Conservation (phyloP, 192 early-diverging fungal genomes). For the Kappamyces sp. region DNA sequence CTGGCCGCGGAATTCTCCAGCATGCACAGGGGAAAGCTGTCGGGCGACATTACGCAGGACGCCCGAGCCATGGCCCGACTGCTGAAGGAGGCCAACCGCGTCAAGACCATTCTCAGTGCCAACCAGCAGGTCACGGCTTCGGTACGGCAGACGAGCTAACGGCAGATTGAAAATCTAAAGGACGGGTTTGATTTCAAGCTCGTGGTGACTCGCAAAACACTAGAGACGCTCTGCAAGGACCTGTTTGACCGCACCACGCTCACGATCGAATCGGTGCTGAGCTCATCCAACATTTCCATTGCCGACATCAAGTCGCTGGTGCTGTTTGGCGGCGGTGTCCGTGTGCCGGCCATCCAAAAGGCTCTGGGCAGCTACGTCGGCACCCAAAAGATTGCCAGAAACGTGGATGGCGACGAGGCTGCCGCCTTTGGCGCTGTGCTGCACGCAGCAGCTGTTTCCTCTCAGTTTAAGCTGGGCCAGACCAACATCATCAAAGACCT, state of each 20-base stretch:
- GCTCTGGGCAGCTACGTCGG: constrained; percentile 64
- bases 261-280: constrained; percentile 70
- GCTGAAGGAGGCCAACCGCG: constrained; percentile 87
- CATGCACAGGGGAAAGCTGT: constrained; percentile 40
- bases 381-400: constrained; percentile 81
- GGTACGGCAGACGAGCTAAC: constrained; percentile 22
- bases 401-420: constrained; percentile 95
- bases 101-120: constrained; percentile 94
- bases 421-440: constrained; percentile 87
- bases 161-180: constrained; percentile 78
- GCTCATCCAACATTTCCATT: constrained; percentile 57
- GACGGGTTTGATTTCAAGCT: constrained; percentile 80
- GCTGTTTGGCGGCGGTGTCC: constrained; percentile 87
- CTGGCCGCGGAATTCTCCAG: constrained; percentile 73
- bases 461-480: constrained; percentile 75
- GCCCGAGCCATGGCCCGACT: constrained; percentile 83
- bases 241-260: constrained; percentile 60
- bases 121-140: constrained; percentile 83
- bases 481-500: constrained; percentile 85
- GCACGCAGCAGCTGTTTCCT: constrained; percentile 75
- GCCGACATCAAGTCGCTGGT: constrained; percentile 79
- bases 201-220: constrained; percentile 66
- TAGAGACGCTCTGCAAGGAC: constrained; percentile 68
- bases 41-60: constrained; percentile 50
- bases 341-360: constrained; percentile 80